Evolutionary conservation across 106 monocot species (phyloP).

Genomic region (Dendrobium nobile): DNA sequence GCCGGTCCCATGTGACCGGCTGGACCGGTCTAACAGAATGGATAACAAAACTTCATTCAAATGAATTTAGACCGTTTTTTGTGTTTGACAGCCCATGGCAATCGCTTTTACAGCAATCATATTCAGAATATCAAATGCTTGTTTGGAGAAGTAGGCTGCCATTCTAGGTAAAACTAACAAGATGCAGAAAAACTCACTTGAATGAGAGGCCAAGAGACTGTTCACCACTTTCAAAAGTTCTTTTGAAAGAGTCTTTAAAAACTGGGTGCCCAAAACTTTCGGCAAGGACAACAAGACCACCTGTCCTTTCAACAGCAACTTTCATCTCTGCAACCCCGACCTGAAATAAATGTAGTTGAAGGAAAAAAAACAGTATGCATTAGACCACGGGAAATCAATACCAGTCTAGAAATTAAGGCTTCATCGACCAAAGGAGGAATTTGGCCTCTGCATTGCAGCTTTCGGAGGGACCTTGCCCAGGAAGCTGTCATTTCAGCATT

Average conservation of each 20-base stretch:
- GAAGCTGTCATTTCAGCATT: no score
- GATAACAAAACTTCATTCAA: background rate
- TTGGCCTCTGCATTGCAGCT: no score
- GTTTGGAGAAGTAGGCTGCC: background rate
- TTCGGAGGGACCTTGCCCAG: no score
- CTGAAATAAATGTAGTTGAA: slow-evolving; percentile 24
- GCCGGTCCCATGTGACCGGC: no score
- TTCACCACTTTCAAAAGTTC: slow-evolving; percentile 88
- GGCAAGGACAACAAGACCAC: slow-evolving; percentile 93
- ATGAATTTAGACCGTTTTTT: background rate
- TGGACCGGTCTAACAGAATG: background rate
- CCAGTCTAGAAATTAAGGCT: background rate
- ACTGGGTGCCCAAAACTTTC: slow-evolving; percentile 98
- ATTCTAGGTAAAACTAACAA: background rate
- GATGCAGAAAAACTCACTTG: slow-evolving; percentile 54
- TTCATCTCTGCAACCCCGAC: slow-evolving; percentile 99
- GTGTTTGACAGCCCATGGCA: no score
- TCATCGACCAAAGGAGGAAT: no score
- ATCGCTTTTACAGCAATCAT: no score
- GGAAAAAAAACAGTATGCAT: slow-evolving; percentile 14
- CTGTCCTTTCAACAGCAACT: slow-evolving; percentile 89
- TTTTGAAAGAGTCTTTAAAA: slow-evolving; percentile 92
- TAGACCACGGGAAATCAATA: background rate
- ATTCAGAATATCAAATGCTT: background rate
- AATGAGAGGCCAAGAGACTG: slow-evolving; percentile 94